These are phyloP conservation scores for Carex littledalei DNA, from an alignment of 176 grass and related monocot species.

Conservation along the genomic window DNA sequence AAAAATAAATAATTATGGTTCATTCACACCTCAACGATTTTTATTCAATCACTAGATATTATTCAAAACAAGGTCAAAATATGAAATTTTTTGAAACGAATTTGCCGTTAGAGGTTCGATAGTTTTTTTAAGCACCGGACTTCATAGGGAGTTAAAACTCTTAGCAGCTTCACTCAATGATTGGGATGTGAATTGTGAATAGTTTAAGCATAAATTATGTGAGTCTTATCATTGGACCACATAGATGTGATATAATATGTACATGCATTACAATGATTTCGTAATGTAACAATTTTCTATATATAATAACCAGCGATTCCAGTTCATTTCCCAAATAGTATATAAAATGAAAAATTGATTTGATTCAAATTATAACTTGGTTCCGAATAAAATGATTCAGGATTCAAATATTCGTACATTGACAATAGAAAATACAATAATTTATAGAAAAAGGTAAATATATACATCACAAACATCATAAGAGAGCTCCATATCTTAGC, in stretches of 20 bases:
- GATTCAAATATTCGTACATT: neutral
- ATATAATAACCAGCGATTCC: neutral
- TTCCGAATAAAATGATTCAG: neutral
- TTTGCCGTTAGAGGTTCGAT: too few relatives aligned
- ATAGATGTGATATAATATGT: neutral
- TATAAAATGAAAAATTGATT: neutral
- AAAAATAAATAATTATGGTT: neutral
- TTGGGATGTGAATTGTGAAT: too few relatives aligned
- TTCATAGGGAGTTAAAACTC: too few relatives aligned
- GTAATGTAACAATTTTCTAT: neutral
- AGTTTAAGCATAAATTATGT: too few relatives aligned
- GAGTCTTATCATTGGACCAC: neutral
- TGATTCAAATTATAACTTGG: neutral
- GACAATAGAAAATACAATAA: neutral
- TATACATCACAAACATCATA: neutral
- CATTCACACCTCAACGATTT: neutral
- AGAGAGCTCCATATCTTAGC: neutral
- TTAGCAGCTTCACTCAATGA: too few relatives aligned
- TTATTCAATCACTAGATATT: neutral
- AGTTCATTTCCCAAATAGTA: neutral
- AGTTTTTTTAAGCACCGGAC: too few relatives aligned
- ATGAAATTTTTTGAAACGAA: neutral
- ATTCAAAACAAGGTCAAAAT: neutral
- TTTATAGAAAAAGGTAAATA: neutral
- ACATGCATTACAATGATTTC: neutral